Conservation (phyloP, 75 land plant species). For the Pinus albicaulis region DNA sequence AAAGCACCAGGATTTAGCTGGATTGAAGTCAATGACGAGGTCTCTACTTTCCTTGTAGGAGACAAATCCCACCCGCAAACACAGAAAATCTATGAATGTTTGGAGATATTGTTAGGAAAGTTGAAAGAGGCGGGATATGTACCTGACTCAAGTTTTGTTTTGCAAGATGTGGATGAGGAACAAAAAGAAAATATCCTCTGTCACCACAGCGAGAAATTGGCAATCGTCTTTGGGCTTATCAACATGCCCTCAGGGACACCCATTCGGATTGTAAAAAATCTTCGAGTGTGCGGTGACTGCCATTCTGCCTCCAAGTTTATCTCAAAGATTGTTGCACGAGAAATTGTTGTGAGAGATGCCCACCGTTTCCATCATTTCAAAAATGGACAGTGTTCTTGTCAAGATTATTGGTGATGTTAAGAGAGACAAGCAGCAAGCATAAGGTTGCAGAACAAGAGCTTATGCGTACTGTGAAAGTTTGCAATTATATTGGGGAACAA, state of each 20-base stretch:
- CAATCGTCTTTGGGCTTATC: constrained; percentile 28
- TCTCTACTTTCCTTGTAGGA: constrained; percentile 31
- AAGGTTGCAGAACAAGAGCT: neutral
- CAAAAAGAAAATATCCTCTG: constrained; percentile 15
- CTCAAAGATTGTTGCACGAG: constrained; percentile 9
- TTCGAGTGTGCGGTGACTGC: constrained; percentile 14
- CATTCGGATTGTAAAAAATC: constrained; percentile 21
- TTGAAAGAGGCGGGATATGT: constrained; percentile 19
- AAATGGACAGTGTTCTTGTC: constrained; percentile 11
- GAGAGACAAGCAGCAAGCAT: neutral
- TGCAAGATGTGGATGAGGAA: constrained; percentile 24
- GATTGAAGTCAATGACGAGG: constrained; percentile 22
- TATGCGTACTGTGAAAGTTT: neutral
- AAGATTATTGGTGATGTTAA: constrained; percentile 4
- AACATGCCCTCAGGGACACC: constrained; percentile 6
- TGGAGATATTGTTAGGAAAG: constrained; percentile 10
- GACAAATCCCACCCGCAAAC: constrained; percentile 21
- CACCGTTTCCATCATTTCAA: constrained; percentile 15
- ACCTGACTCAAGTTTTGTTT: constrained; percentile 9
- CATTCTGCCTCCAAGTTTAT: constrained; percentile 15
- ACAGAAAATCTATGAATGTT: constrained; percentile 13
- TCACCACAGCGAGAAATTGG: constrained; percentile 33
- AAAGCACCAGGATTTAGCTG: constrained; percentile 25
- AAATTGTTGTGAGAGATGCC: constrained; percentile 9
- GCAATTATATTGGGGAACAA: neutral